Percentiles rank a stretch among this genome's conserved stretches.
These are phyloP conservation scores for Scleroderma citrinum DNA, from an alignment of 768 basidiomycete species.

Conservation along the genomic window DNA sequence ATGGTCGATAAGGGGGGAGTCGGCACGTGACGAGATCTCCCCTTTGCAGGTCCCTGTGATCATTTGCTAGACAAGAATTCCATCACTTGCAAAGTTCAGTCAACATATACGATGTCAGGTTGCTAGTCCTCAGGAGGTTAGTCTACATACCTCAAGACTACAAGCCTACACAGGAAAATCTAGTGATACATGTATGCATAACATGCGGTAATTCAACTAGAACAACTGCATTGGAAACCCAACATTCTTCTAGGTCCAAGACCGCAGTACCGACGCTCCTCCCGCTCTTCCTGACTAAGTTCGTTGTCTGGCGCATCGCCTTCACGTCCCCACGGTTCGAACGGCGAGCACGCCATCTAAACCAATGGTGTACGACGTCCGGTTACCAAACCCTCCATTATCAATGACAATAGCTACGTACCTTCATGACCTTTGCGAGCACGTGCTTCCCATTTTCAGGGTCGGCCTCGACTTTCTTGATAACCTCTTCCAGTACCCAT, in stretches of 20 bases:
- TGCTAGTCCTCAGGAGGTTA: too few relatives aligned
- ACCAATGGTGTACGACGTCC: not conserved
- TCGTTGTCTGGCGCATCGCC: slow-evolving; percentile 39
- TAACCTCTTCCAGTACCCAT: slow-evolving; percentile 73
- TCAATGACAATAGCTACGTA: not conserved
- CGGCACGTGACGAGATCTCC: too few relatives aligned
- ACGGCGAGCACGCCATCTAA: slow-evolving; percentile 88
- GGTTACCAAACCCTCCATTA: not conserved
- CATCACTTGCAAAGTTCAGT: too few relatives aligned
- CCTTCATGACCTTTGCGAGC: slow-evolving; percentile 23
- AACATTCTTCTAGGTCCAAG: slow-evolving; percentile 70
- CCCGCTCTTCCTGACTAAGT: slow-evolving; percentile 52
- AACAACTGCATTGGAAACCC: slow-evolving; percentile 93
- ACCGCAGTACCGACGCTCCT: slow-evolving; percentile 73
- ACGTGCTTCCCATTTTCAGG: slow-evolving; percentile 52
- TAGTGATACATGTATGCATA: too few relatives aligned
- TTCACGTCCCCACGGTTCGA: slow-evolving; percentile 83
- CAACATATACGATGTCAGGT: too few relatives aligned
- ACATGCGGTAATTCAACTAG: slow-evolving; percentile 49
- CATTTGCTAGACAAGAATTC: too few relatives aligned
- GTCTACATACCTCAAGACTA: too few relatives aligned
- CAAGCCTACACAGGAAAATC: too few relatives aligned
- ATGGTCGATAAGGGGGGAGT: too few relatives aligned
- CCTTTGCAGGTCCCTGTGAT: too few relatives aligned
- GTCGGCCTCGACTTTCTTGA: slow-evolving; percentile 58